Conservation (phyloP, 2,329 filamentous ascomycete species). For the Neonectria neomacrospora region DNA sequence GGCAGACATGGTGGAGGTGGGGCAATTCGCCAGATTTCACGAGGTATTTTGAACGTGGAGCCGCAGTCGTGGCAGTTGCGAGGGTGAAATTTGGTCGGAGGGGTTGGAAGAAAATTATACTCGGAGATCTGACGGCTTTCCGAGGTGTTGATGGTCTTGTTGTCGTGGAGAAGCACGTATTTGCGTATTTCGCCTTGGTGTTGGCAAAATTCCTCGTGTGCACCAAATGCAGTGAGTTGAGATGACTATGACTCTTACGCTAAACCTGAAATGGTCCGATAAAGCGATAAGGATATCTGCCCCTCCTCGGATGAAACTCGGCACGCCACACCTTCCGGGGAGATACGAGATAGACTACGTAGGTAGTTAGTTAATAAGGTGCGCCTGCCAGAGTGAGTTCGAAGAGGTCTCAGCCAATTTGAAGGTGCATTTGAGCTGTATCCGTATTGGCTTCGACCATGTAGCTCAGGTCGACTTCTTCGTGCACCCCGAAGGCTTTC, state of each 20-base stretch:
- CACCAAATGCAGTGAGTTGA: constrained; percentile 52
- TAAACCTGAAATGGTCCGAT: constrained; percentile 51
- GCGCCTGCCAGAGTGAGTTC: constrained; percentile 1
- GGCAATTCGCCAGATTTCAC: constrained; percentile 43
- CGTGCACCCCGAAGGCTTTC: neutral
- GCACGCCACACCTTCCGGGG: constrained; percentile 21
- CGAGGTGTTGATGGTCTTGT: constrained; percentile 34
- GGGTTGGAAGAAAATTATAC: constrained; percentile 35
- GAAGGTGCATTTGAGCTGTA: neutral
- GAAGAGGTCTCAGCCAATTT: neutral
- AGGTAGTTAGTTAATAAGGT: too few species aligned
- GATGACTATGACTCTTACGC: constrained; percentile 53
- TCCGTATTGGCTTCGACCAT: neutral
- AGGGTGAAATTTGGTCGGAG: constrained; percentile 26
- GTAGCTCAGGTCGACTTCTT: neutral
- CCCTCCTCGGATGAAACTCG: constrained; percentile 50
- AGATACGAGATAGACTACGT: too few species aligned
- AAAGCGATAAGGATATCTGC: constrained; percentile 53
- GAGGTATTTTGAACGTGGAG: constrained; percentile 37
- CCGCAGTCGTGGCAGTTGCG: constrained; percentile 27
- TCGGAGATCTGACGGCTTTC: constrained; percentile 30
- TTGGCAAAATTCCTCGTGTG: constrained; percentile 58
- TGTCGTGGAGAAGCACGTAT: constrained; percentile 36
- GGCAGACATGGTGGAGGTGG: constrained; percentile 61
- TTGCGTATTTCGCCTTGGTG: constrained; percentile 50